phyloP scores from a whole-genome alignment of 805 yeast genomes.

The Kuraishia ogatae region DNA sequence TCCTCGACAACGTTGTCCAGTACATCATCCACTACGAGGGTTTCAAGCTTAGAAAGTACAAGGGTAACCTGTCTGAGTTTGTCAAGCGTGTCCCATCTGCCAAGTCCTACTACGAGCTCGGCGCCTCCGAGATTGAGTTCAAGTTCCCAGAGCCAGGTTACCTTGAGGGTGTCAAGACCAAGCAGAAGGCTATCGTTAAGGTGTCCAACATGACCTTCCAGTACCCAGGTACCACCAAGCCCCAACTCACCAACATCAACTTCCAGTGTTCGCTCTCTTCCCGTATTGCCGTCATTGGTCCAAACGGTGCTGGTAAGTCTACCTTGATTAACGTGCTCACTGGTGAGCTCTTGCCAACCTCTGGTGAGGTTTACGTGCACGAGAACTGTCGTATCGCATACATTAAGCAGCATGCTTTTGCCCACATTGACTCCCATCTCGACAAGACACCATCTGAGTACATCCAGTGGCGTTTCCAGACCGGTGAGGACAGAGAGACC shows the following conservation, averaged over 20 bases:
- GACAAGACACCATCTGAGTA: slow-evolving; percentile 99
- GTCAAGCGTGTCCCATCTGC: slow-evolving; percentile 99
- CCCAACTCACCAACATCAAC: slow-evolving; percentile 83
- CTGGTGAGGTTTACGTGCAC: slow-evolving; percentile 98
- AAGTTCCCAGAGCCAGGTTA: slow-evolving; percentile 99
- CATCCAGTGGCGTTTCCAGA: slow-evolving; percentile 99
- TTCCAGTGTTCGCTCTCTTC: slow-evolving; percentile 99
- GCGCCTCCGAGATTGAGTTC: slow-evolving; percentile 97
- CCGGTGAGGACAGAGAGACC: slow-evolving; percentile 99
- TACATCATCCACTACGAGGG: slow-evolving; percentile 99
- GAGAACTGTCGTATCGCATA: slow-evolving; percentile 99
- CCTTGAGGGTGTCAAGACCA: slow-evolving; percentile 99
- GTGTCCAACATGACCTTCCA: slow-evolving; percentile 97
- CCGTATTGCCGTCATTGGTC: slow-evolving; percentile 99
- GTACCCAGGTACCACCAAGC: slow-evolving; percentile 97
- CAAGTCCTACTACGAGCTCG: slow-evolving; percentile 96
- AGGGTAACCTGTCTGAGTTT: slow-evolving; percentile 98
- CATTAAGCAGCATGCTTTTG: slow-evolving; percentile 99
- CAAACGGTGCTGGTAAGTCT: slow-evolving; percentile 99
- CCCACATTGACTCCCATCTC: slow-evolving; percentile 96
- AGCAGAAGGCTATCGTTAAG: slow-evolving; percentile 99
- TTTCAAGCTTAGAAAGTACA: slow-evolving; percentile 98
- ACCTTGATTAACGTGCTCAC: slow-evolving; percentile 97
- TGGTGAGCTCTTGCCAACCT: slow-evolving; percentile 98
- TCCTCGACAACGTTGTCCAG: slow-evolving; percentile 95